Base-by-base conservation (phyloP, 2,329 filamentous ascomycete species). In the Neoascochyta sp. region DNA sequence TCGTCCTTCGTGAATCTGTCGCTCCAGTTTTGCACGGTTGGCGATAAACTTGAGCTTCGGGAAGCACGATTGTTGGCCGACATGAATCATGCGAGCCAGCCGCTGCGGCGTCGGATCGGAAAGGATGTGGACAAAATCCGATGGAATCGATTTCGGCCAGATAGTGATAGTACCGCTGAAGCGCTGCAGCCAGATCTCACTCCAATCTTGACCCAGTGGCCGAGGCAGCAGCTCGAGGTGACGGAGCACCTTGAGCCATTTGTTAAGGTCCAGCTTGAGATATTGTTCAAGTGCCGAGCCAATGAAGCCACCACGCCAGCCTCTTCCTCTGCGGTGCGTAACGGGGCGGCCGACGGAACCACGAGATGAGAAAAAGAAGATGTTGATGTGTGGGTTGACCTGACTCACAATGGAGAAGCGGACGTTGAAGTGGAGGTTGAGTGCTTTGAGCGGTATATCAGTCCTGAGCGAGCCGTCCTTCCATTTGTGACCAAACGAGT, bases 401-500 rank as follows among this genome's bases (percentile, higher is more conserved):
- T 81, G 77, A 6, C 74, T 79, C 29, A 83, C 92, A 43, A 98
- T 89, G 43, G 86, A 90, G 63, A 96, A 98, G 60, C 94, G 95
- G 62, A 96, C 92, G 61, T 96, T 96, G 71, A 98, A 98, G 57
- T 96, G 87, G 1, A 95, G 73, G 60, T 98, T 96, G 29, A 98
- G 73, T 2, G 89, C 84, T 63, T 90, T 92, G 54, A 98, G 78
- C 0, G 92, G 92, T 16, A 98, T 95, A 54, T 98, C 92, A 1
- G 92, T 98, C 20, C 92, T 78, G 32, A 98, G 68, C 47, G 84
- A 92, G 30, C 92, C 92, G 60, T 98, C 92, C 64, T 98, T 98
- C 92, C 92, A 98, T 66, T 96, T 96, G 70, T 96, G 89, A 0
- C 92, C 92, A 57, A 98, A 98, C 1, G 86, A 93, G 63, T 95